These are phyloP conservation scores for Cutaneotrichosporon arboriforme DNA, from an alignment of 1,284 basidiomycete genomes.

Conservation along the genomic window DNA sequence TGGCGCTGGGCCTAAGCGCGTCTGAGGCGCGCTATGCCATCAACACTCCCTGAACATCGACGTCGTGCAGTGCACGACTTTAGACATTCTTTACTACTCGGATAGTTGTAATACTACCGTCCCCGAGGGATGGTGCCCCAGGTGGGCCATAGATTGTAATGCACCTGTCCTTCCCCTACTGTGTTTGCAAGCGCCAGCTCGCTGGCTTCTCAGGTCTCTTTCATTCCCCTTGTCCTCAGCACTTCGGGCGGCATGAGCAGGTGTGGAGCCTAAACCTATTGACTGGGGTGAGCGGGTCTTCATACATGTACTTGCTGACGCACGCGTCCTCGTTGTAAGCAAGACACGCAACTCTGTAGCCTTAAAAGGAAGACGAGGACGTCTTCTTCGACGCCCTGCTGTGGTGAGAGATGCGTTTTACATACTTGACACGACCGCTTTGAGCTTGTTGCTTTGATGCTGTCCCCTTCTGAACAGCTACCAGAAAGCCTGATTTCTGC, in stretches of 20 bases:
- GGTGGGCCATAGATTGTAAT: not conserved
- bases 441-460: no score
- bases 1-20: constrained; percentile 1
- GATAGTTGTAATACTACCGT: constrained; percentile 1
- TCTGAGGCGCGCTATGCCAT: not conserved
- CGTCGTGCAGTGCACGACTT: not conserved
- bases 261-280: not conserved
- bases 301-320: no score
- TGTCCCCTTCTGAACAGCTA: no score
- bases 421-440: no score
- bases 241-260: not conserved
- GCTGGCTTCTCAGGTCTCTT: not conserved
- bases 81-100: constrained; percentile 1
- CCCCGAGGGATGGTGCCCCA: not conserved
- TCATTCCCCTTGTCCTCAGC: not conserved
- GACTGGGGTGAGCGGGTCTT: no score
- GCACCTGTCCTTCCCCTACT: not conserved
- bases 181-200: no score
- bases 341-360: no score
- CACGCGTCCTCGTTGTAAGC: no score
- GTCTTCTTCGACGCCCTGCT: no score
- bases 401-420: no score
- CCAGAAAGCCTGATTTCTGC: no score
- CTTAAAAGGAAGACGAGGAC: no score
- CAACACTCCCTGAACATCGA: not conserved